Evolutionary conservation across 805 yeast species (phyloP), one percentile per base, ranked within the genome.

Genomic region (Candida oleophila): DNA sequence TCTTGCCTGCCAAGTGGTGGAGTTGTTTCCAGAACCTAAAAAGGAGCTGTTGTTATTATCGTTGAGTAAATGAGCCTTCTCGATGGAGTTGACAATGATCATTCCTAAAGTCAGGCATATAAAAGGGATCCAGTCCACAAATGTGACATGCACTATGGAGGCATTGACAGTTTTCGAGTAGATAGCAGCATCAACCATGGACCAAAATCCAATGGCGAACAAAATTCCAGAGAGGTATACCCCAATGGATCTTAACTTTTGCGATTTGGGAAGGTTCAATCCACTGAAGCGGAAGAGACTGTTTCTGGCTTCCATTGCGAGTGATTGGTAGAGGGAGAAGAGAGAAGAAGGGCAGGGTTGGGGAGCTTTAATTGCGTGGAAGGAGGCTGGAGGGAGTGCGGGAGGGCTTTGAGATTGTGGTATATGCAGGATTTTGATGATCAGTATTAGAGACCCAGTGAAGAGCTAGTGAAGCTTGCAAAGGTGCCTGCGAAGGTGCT

Each of bases 61-160:
- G 55, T 60, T 58, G 56, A 76, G 76, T 73, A 83, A 71, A 45
- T 81, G 80, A 36, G 82, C 70, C 61, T 85, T 85, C 55, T 85
- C 91, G 37, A 86, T 83, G 25, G 85, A 77, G 55, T 85, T 86
- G 52, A 86, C 82, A 47, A 90, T 83, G 38, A 91, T 70, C 89
- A 91, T 91, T 1, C 99, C 99, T 32, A 90, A 64, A 0, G 95
- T 81, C 4, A 96, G 84, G 55, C 97, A 87, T 22, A 92, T 77
- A 53, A 87, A 82, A 3, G 99, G 99, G 43, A 94, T 81, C 99
- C 99, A 92, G 68, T 92, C 99, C 36, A 89, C 85, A 60, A 92
- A 88, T 3, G 92, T 83, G 22, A 94, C 89, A 62, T 92, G 97
- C 4, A 90, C 89, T 38, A 74, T 73, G 0, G 96, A 85, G 0